phyloP scores from a whole-genome alignment of 768 basidiomycete species.

The Pholiota conissans region DNA sequence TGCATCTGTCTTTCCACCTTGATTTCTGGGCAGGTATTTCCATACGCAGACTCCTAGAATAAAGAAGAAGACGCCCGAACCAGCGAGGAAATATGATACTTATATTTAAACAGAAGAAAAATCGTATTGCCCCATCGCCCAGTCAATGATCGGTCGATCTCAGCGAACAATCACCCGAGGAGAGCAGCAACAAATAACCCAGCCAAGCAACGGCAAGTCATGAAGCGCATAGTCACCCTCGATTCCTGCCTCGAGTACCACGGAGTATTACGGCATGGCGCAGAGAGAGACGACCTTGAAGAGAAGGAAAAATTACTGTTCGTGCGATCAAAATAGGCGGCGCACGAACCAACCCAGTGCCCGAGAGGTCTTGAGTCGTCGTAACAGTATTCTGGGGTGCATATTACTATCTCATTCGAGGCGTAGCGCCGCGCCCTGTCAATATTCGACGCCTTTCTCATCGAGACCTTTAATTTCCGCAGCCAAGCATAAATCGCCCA shows the following conservation, averaged over 20 bases:
- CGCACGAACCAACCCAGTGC: neutral
- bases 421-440: neutral
- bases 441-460: no score
- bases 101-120: neutral
- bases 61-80: neutral
- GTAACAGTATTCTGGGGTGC: slow-evolving; percentile 1
- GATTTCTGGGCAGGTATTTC: neutral
- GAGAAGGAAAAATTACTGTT: neutral
- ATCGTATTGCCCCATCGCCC: neutral
- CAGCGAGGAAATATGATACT: neutral
- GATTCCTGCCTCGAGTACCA: neutral
- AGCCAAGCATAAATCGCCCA: neutral
- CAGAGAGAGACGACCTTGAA: neutral
- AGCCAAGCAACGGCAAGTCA: neutral
- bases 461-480: neutral
- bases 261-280: neutral
- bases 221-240: neutral
- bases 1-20: neutral
- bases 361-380: neutral
- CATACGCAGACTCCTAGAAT: neutral
- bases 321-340: neutral
- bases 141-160: neutral
- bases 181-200: no score
- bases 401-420: neutral
- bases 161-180: neutral